phyloP scores from a whole-genome alignment of 148 eudicot genomes.

The Camellia granthamiana region DNA sequence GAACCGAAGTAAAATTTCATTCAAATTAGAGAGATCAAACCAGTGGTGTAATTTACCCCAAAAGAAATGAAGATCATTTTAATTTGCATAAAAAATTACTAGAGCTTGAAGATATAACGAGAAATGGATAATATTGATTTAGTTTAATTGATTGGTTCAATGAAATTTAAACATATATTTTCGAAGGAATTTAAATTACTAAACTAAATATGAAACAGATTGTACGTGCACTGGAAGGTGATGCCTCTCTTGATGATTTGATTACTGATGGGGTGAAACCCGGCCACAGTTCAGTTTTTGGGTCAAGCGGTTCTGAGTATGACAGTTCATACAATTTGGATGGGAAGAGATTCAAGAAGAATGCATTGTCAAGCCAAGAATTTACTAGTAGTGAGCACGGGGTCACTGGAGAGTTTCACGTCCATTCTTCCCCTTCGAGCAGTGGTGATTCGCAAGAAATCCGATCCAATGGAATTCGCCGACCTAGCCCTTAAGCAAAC shows the following conservation, averaged over 20 bases:
- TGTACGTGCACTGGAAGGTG: slow-evolving; percentile 78
- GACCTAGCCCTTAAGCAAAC: neutral
- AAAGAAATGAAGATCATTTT: no score
- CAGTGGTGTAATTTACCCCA: no score
- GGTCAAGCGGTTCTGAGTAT: slow-evolving; percentile 41
- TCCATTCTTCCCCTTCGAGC: neutral
- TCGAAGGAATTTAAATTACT: neutral
- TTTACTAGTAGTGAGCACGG: slow-evolving; percentile 52
- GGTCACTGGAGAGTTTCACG: slow-evolving; percentile 12
- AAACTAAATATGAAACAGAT: slow-evolving; percentile 33
- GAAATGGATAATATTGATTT: no score
- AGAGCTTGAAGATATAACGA: no score
- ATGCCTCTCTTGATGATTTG: slow-evolving; percentile 62
- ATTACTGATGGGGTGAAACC: slow-evolving; percentile 31
- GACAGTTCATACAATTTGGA: slow-evolving; percentile 36
- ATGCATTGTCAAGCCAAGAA: slow-evolving; percentile 43
- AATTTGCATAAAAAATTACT: no score
- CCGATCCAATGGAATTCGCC: neutral
- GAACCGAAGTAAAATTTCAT: no score
- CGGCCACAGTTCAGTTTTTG: slow-evolving; percentile 16
- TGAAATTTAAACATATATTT: neutral
- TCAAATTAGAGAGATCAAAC: no score
- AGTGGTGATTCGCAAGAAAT: slow-evolving; percentile 1
- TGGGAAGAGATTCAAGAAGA: slow-evolving; percentile 30
- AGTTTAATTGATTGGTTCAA: neutral